Evolutionary conservation across 768 basidiomycete species (phyloP), one percentile per base, ranked within the genome.

Genomic region (Cystofilobasidium capitatum): DNA sequence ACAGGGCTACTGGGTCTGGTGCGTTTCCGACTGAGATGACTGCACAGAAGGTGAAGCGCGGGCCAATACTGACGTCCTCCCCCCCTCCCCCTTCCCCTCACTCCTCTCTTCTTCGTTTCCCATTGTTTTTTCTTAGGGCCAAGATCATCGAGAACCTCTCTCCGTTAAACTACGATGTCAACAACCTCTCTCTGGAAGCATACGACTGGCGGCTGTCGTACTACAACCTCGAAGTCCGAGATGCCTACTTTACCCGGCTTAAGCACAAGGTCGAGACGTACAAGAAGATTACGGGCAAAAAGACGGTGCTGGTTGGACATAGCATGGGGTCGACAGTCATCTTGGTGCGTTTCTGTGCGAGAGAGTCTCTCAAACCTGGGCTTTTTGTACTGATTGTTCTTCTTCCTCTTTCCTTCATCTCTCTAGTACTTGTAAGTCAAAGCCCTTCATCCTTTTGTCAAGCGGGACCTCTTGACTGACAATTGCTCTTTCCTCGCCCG

Each of bases 1-100:
- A 65, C 85, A 86, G 74, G 91, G 93, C 0, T 99, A 92, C 75
- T 98, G 92, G 93, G 85, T 94, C 62, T 94, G 91, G 90, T 68
- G 24, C 33, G 61, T 47, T 12, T 3, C 29, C 22, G 12, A 12
- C 17, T 51, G 24, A 8, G 8, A 24, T 31, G 3, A 54, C 7
- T 26, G 24, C 24, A 26, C 20, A 12, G 24, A 7, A 10, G 2
- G 9, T 24, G 4, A 26, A 29, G 9, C 49, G 31, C 45, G 49
- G 24, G 24, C 14, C 49, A 29, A 10, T 5, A 20, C n/a, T 51
- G 13, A 51, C 49, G 4, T 29, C 24, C 49, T 45, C 44, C 44
- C 17, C 24, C 44, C 14, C 44, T 0, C 22, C 10, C 45, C 12
- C 16, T 42, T 8, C 44, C 29, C 14, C n/a, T 39, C 35, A 44